phyloP scores from a whole-genome alignment of 2,329 filamentous ascomycete genomes.

The Talaromyces amestolkiae region DNA sequence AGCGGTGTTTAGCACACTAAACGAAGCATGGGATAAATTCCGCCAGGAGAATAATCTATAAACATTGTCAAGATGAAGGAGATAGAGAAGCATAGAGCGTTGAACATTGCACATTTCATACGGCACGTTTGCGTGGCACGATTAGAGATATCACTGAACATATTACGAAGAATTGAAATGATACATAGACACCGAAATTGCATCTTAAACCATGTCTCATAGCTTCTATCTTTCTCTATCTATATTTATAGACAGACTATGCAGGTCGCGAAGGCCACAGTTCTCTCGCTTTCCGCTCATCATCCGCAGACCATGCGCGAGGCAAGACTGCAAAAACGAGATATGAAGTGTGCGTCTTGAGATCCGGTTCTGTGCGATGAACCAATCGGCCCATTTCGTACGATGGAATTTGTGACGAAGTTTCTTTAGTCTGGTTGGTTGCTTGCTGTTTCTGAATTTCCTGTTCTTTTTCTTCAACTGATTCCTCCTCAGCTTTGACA shows the following conservation, averaged over 20 bases:
- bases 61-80: constrained; percentile 1
- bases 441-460: constrained; percentile 8
- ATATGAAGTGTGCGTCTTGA: constrained; percentile 97
- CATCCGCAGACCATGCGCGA: constrained; percentile 77
- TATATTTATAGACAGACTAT: background rate
- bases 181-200: background rate
- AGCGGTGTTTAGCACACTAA: constrained; percentile 62
- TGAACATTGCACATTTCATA: background rate
- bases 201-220: background rate
- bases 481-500: constrained; percentile 10
- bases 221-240: background rate
- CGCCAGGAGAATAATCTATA: constrained; percentile 61
- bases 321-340: constrained; percentile 88
- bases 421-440: background rate
- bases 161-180: background rate
- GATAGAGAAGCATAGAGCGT: background rate
- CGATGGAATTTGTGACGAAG: constrained; percentile 40
- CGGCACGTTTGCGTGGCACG: background rate
- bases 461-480: background rate
- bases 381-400: constrained; percentile 76
- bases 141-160: background rate
- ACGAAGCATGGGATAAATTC: constrained; percentile 69
- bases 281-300: constrained; percentile 67
- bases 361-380: constrained; percentile 77
- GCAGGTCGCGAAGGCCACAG: constrained; percentile 57